Evolutionary conservation across 495 filamentous ascomycete species (phyloP).

Genomic region (Cenococcum geophilum): DNA sequence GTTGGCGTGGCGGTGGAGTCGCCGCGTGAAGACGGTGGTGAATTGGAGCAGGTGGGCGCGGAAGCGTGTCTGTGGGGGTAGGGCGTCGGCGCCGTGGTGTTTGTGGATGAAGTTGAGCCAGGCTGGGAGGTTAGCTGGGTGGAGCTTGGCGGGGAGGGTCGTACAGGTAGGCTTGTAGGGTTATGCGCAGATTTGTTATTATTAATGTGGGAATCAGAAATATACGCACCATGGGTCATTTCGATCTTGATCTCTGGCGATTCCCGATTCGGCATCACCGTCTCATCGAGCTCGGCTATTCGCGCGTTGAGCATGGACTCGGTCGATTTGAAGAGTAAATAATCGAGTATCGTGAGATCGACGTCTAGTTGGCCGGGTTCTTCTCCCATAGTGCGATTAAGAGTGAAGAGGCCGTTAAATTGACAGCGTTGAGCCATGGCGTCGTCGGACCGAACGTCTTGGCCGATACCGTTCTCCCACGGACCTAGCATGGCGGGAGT

Average conservation of each 20-base stretch:
- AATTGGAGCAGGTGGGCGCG: slow-evolving; percentile 25
- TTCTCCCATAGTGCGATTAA: slow-evolving; percentile 20
- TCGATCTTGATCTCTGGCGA: slow-evolving; percentile 9
- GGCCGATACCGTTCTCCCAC: not conserved
- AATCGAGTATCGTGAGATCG: slow-evolving; percentile 28
- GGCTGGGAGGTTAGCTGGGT: no score
- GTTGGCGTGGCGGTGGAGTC: slow-evolving; percentile 21
- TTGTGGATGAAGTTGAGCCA: slow-evolving; percentile 20
- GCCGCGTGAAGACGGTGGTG: slow-evolving; percentile 21
- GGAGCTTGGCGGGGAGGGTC: not conserved
- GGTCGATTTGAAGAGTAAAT: slow-evolving; percentile 22
- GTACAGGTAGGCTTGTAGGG: not conserved
- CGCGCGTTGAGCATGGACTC: slow-evolving; percentile 20
- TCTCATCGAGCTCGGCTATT: slow-evolving; percentile 2
- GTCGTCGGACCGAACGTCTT: slow-evolving; percentile 19
- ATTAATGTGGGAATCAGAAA: no score
- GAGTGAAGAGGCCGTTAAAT: slow-evolving; percentile 19
- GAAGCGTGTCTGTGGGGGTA: slow-evolving; percentile 16
- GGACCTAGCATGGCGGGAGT: slow-evolving; percentile 6
- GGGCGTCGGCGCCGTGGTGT: slow-evolving; percentile 17
- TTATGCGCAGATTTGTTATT: no score
- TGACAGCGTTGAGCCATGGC: slow-evolving; percentile 11
- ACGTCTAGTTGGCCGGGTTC: slow-evolving; percentile 26
- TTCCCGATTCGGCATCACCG: slow-evolving; percentile 11
- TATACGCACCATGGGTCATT: not conserved